Evolutionary conservation across 2,329 filamentous ascomycete species (phyloP).

Genomic region (Penicillium sp.): DNA sequence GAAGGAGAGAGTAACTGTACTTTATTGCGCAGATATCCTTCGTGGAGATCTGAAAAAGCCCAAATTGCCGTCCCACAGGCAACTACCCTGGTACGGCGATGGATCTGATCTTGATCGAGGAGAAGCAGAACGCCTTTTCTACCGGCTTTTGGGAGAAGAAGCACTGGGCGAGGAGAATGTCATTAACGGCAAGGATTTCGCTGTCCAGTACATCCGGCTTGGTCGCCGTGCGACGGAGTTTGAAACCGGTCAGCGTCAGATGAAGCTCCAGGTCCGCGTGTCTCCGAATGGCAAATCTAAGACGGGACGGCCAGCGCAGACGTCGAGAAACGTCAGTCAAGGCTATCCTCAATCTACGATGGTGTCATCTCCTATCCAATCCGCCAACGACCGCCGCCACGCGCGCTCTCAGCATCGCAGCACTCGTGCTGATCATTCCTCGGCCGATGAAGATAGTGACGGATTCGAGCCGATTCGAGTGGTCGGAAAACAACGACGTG

Average conservation of each 20-base stretch:
- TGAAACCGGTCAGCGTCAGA: conserved; percentile 36
- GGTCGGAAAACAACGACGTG: conserved; percentile 28
- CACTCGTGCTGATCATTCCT: conserved; percentile 22
- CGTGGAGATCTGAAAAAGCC: conserved; percentile 62
- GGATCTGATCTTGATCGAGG: conserved; percentile 66
- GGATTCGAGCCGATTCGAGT: conserved; percentile 42
- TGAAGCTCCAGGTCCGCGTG: conserved; percentile 53
- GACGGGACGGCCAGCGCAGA: conserved; percentile 22
- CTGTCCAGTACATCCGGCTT: conserved; percentile 59
- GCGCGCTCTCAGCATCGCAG: conserved; percentile 24
- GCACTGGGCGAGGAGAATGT: conserved; percentile 67
- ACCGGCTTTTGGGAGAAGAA: conserved; percentile 66
- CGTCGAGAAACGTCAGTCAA: conserved; percentile 36
- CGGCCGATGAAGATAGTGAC: conserved; percentile 40
- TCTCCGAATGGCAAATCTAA: conserved; percentile 41
- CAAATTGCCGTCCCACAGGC: conserved; percentile 49
- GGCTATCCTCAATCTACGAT: conserved; percentile 60
- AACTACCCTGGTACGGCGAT: conserved; percentile 58
- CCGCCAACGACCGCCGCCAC: conserved; percentile 38
- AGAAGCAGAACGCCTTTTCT: conserved; percentile 79
- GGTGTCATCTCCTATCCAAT: conserved; percentile 59
- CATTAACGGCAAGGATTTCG: conserved; percentile 60
- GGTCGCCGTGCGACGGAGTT: conserved; percentile 47
- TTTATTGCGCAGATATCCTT: conserved; percentile 79
- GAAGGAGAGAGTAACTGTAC: conserved; percentile 60